phyloP scores from a whole-genome alignment of 768 basidiomycete species.

The Russula virescens region DNA sequence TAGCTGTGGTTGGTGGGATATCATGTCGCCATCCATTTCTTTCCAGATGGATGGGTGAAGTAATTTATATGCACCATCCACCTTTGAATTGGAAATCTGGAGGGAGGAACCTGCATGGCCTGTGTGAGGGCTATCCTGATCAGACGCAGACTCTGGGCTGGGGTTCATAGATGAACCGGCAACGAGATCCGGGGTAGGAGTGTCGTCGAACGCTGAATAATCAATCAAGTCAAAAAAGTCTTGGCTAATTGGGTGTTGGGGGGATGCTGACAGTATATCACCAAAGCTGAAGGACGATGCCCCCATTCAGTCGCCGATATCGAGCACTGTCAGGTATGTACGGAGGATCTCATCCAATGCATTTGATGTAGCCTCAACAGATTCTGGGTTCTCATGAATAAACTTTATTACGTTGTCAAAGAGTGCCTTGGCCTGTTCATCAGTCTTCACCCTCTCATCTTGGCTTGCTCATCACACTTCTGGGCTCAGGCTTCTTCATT shows the following conservation, averaged over 20 bases:
- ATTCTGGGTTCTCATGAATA: conserved; percentile 43
- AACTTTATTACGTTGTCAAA: conserved; percentile 60
- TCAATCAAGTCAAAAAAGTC: conserved; percentile 64
- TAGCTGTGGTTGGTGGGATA: conserved; percentile 52
- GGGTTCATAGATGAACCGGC: conserved; percentile 69
- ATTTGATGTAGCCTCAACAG: conserved; percentile 44
- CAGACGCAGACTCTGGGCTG: conserved; percentile 70
- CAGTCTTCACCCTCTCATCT: conserved; percentile 49
- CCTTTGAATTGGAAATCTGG: conserved; percentile 43
- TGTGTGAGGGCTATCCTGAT: conserved; percentile 42
- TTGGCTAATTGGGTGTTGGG: conserved; percentile 29
- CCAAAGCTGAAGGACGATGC: conserved; percentile 27
- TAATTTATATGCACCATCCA: conserved; percentile 37
- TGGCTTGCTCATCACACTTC: conserved; percentile 24
- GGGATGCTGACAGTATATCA: conserved; percentile 27
- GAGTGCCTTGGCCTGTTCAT: conserved; percentile 59
- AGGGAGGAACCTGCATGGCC: conserved; percentile 38
- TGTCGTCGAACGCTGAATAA: conserved; percentile 53
- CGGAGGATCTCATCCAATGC: conserved; percentile 61
- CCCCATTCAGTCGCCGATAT: conserved; percentile 35
- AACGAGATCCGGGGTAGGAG: conserved; percentile 67
- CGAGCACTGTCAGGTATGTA: conserved; percentile 39
- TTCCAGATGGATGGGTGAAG: conserved; percentile 56
- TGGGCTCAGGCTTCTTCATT: conserved; percentile 41
- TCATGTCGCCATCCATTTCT: conserved; percentile 69